Evolutionary conservation across 1,284 basidiomycete genomes (phyloP), one percentile per base, ranked within the genome.

Genomic region (Golubevia pallescens): DNA sequence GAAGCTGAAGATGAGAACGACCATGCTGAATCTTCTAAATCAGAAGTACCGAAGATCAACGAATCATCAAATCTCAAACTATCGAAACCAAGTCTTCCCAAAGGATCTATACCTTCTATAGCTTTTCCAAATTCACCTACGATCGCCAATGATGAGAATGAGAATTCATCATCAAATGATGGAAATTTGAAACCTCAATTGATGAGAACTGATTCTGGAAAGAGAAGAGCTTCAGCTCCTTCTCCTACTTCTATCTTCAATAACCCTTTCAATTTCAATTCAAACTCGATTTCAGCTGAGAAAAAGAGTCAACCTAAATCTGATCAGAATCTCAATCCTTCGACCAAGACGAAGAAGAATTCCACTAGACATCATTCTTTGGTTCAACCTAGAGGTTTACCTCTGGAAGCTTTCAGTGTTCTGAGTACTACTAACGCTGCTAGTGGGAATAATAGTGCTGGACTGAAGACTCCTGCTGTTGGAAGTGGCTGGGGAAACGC

Each of bases 361-460:
- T 10, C 10, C 16, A 16, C 10, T 48, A 48, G 42, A 16, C 42
- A 48, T 48, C 42, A 61, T 24, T 72, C 76, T 19, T 70, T 80
- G 3, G 78, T 78, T 1, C 78, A 78, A 63, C 76, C 75, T 1
- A 38, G 60, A 52, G 55, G 55, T 1, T 69, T 83, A 21, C 76
- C 80, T 3, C 62, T 74, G 57, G 78, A 80, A 42, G 80, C 80
- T 7, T 83, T 83, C 62, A 70, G 71, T 34, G 65, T 67, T 10
- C 70, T 69, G 21, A 76, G 72, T 65, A 77, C 74, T 24, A 66
- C 42, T 2, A 48, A 48, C 42, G 42, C 42, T 48, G 28, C 28
- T 28, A 28, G 28, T 28, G 42, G 42, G 8, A 16, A 16, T 6
- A 48, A 48, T 48, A 48, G 8, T 48, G 42, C 42, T 10, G 42